Evolutionary conservation across 78 protist species (phyloP), one percentile per base, ranked within the genome.

Genomic region (Dictyostelium intermedium): DNA sequence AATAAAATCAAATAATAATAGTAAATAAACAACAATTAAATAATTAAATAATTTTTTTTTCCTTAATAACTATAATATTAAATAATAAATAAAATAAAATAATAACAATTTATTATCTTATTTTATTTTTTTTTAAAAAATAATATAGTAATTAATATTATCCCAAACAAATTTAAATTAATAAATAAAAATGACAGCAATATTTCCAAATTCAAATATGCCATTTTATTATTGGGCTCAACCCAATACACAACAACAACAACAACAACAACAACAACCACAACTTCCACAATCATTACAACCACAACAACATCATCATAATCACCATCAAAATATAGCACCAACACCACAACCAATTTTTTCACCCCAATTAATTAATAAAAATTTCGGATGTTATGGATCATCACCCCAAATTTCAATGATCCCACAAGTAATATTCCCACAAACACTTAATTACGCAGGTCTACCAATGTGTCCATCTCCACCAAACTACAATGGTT

Each of bases 121-220:
- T 18, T 56, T 18, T 56, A 10, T 56, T 56, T 56, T 18, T 56
- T 5, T 56, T 56, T 18, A 53, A 53, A 2, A 53, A 53, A 53
- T 16, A 53, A 53, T 14, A 18, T 56, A 56, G 23, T 56, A 56
- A 56, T 56, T 1, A 18, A 56, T 18, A 69, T 2, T 69, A 10
- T 3, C 14, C 11, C 20, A 69, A n/a, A 18, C 4, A 25, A 70
- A 5, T 27, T 14, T n/a, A 30, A 34, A 72, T 72, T 34, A 72
- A 76, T 16, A 47, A 23, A 32, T 27, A 74, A 79, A 79, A 79
- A 79, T 79, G 84, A 37, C 84, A 27, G 60, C 47, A 16, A 37
- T 79, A 45, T 79, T 79, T 3, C 84, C 45, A 77, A 41, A 35
- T 41, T 77, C 84, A 45, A 37, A 39, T 23, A 34, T 20, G 0